Percentiles rank a stretch among this genome's conserved stretches.
These are phyloP conservation scores for Adenanthera pavonina DNA, from an alignment of 306 rosid genomes.

Conservation along the genomic window DNA sequence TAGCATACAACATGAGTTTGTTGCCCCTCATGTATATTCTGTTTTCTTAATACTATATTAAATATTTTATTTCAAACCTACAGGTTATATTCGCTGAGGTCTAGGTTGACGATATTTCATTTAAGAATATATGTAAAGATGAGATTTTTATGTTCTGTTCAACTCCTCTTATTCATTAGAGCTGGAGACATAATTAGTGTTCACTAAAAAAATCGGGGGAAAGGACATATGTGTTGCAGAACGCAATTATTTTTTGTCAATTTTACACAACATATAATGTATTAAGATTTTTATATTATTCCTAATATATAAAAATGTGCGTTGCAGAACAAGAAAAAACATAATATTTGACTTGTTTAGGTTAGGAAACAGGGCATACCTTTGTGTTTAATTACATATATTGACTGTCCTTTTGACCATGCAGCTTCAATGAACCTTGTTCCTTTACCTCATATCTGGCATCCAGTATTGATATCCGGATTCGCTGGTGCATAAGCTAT, in stretches of 20 bases:
- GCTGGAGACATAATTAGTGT: no score
- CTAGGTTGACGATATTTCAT: background rate
- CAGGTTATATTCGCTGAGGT: background rate
- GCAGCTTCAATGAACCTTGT: background rate
- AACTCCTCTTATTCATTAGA: no score
- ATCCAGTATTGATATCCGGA: background rate
- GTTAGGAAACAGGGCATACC: constrained; percentile 11
- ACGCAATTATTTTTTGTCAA: background rate
- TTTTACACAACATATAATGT: background rate
- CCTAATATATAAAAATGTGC: background rate
- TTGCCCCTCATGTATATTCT: background rate
- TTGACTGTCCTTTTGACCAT: constrained; percentile 15
- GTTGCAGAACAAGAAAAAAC: background rate
- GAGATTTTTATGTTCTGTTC: background rate
- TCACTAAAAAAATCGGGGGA: no score
- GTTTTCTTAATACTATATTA: background rate
- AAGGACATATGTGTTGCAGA: background rate
- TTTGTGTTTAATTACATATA: constrained; percentile 26
- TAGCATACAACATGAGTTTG: background rate
- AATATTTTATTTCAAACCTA: background rate
- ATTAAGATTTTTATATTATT: background rate
- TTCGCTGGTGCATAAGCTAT: constrained; percentile 18
- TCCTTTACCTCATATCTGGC: no score
- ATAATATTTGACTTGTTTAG: no score
- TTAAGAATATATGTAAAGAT: background rate